These are phyloP conservation scores for Pachyrhizus erosus DNA, from an alignment of 306 rosid species.

Conservation along the genomic window DNA sequence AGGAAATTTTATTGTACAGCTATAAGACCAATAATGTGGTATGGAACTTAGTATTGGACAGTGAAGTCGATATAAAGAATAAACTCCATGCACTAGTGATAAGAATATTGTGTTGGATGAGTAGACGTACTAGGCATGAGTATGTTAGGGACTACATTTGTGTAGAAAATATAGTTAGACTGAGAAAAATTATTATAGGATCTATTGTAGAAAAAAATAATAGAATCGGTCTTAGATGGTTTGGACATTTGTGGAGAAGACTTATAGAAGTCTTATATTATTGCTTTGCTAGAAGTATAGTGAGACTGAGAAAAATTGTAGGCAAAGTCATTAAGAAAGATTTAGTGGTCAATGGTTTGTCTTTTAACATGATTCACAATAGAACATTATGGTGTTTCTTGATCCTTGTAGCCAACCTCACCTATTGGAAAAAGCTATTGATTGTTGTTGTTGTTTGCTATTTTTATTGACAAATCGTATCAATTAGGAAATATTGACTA, in stretches of 20 bases:
- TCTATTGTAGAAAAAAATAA: background rate
- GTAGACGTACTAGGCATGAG: background rate
- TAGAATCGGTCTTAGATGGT: constrained; percentile 3
- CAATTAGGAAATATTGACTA: constrained; percentile 16
- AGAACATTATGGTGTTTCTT: background rate
- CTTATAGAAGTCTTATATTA: background rate
- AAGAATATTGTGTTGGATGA: background rate
- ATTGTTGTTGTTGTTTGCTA: background rate
- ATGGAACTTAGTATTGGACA: background rate
- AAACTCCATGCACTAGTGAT: background rate
- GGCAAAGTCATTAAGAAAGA: background rate
- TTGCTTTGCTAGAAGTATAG: background rate
- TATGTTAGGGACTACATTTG: too few species aligned
- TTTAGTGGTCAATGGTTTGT: background rate
- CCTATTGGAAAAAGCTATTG: background rate
- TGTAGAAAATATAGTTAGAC: too few species aligned
- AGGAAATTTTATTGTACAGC: background rate
- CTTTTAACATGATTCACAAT: background rate
- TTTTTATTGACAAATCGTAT: constrained; percentile 29
- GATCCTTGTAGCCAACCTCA: background rate
- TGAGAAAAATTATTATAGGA: too few species aligned
- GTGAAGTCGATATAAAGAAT: background rate
- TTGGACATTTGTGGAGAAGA: background rate
- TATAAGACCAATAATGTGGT: background rate
- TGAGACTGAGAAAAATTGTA: background rate